Conservation (phyloP, 2,329 filamentous ascomycete genomes). For the Westerdykella ornata region DNA sequence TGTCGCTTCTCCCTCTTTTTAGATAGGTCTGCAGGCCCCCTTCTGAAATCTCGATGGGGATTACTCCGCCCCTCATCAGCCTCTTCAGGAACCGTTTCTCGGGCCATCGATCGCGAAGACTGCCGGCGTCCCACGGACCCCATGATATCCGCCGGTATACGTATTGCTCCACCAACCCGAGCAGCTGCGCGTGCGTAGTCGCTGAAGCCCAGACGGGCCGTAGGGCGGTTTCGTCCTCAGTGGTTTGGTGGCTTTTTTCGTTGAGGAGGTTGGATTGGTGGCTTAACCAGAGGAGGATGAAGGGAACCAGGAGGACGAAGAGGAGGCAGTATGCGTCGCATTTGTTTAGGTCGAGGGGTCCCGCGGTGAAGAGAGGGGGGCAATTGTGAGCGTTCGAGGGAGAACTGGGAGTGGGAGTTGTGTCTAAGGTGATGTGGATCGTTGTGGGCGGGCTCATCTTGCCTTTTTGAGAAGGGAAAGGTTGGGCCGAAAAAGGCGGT, state of each 20-base stretch:
- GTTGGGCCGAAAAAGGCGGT: too few relatives aligned
- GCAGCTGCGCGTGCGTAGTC: background rate
- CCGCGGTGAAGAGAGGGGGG: too few relatives aligned
- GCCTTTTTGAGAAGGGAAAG: too few relatives aligned
- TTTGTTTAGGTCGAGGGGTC: too few relatives aligned
- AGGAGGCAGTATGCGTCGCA: background rate
- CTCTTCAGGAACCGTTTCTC: slow-evolving; percentile 3
- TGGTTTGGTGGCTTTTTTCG: background rate
- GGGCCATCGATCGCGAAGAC: background rate
- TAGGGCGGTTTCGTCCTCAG: background rate
- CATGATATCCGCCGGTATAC: slow-evolving; percentile 1
- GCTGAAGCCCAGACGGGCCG: background rate
- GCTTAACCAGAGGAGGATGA: background rate
- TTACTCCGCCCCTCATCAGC: slow-evolving; percentile 11
- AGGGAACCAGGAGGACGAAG: background rate
- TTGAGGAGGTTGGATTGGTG: background rate
- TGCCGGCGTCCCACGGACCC: slow-evolving; percentile 4
- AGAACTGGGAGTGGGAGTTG: too few relatives aligned
- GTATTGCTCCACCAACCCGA: slow-evolving; percentile 5
- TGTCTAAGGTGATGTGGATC: too few relatives aligned
- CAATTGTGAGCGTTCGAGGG: too few relatives aligned
- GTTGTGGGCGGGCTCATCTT: too few relatives aligned
- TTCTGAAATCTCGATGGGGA: slow-evolving; percentile 12
- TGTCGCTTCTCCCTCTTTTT: background rate
- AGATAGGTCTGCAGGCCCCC: slow-evolving; percentile 4